phyloP scores from a whole-genome alignment of 768 basidiomycete genomes.

The Amanita pallidorosea region DNA sequence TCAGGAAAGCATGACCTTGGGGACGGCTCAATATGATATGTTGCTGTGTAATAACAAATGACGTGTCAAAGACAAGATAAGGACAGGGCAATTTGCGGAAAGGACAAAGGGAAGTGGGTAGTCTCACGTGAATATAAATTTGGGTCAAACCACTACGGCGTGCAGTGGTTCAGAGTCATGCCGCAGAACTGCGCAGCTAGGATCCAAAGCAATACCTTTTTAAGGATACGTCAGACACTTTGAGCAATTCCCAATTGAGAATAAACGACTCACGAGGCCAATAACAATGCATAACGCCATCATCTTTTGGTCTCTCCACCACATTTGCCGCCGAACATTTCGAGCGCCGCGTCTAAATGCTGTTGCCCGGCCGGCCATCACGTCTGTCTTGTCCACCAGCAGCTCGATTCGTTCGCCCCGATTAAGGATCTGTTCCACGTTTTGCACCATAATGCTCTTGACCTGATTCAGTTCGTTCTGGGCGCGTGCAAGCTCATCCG shows the following conservation, averaged over 20 bases:
- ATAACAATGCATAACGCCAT: conserved; percentile 60
- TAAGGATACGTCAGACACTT: background rate
- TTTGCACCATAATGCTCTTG: conserved; percentile 97
- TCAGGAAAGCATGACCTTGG: background rate
- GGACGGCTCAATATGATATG: background rate
- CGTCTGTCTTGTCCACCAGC: conserved; percentile 95
- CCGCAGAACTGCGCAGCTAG: conserved; percentile 89
- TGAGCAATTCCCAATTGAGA: conserved; percentile 4
- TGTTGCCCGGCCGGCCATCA: conserved; percentile 87
- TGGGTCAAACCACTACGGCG: conserved; percentile 11
- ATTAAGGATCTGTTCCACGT: conserved; percentile 91
- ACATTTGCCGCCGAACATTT: conserved; percentile 75
- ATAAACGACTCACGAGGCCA: conserved; percentile 40
- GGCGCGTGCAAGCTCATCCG: conserved; percentile 83
- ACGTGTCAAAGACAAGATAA: background rate
- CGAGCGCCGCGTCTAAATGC: conserved; percentile 87
- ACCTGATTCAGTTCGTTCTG: conserved; percentile 84
- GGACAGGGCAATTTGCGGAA: background rate
- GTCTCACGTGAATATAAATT: background rate
- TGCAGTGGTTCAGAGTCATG: conserved; percentile 62
- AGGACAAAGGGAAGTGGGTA: background rate
- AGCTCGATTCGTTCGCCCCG: conserved; percentile 94
- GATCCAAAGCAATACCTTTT: conserved; percentile 67
- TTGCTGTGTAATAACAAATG: background rate
- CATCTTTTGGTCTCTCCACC: conserved; percentile 78